Conservation (phyloP, 192 early-diverging fungal species). For the Ambispora gerdemannii region DNA sequence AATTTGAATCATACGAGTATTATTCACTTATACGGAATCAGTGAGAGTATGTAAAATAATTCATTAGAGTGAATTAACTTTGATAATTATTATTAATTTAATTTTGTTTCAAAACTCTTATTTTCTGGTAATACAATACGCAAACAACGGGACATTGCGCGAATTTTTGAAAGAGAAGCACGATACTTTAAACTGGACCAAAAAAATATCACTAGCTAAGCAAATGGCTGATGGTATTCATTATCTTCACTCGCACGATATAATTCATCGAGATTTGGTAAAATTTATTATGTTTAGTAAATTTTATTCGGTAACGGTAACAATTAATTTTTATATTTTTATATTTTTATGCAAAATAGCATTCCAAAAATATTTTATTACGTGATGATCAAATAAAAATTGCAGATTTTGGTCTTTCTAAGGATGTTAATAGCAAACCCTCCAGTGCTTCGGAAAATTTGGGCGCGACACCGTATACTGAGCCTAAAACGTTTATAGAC, state of each 20-base stretch:
- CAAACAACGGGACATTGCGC: conserved; percentile 4
- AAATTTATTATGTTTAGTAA: not conserved
- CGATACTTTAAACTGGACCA: not conserved
- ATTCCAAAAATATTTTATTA: conserved; percentile 23
- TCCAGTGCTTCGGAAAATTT: not conserved
- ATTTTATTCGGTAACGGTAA: not conserved
- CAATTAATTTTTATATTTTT: not conserved
- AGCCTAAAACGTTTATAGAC: conserved; percentile 1
- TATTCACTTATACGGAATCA: too few species aligned
- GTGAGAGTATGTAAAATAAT: too few species aligned
- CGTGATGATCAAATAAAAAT: not conserved
- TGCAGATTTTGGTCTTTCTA: conserved; percentile 20
- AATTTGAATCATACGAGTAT: too few species aligned
- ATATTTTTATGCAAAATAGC: not conserved
- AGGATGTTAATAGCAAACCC: not conserved
- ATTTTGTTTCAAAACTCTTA: too few species aligned
- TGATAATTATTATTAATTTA: too few species aligned
- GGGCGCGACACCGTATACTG: conserved; percentile 11
- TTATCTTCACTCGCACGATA: not conserved
- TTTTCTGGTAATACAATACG: conserved; percentile 19
- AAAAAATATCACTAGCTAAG: not conserved
- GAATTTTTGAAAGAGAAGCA: conserved; percentile 1
- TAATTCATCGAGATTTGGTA: conserved; percentile 25
- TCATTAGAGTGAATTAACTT: too few species aligned
- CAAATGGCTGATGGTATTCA: not conserved